phyloP scores from a whole-genome alignment of 306 rosid genomes.

The Trichosanthes truncata region DNA sequence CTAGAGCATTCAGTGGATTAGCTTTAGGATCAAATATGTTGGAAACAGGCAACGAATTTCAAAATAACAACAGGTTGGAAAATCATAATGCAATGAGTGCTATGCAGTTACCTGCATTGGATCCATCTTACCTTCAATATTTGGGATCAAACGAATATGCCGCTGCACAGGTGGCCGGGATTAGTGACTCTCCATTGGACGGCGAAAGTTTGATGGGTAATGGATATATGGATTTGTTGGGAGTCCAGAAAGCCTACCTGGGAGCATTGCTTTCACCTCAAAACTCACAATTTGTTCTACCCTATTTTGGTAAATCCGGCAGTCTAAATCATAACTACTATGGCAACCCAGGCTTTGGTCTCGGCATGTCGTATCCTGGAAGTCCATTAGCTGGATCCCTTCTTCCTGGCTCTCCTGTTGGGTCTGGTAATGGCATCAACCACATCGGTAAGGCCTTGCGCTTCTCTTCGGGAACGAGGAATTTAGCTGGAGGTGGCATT shows the following conservation, averaged over 20 bases:
- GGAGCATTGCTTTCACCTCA: constrained; percentile 63
- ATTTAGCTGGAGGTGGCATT: constrained; percentile 54
- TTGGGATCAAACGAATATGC: constrained; percentile 69
- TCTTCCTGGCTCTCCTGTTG: constrained; percentile 63
- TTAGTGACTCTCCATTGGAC: constrained; percentile 53
- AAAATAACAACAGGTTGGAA: constrained; percentile 49
- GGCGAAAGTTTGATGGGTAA: constrained; percentile 49
- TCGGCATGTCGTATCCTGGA: constrained; percentile 74
- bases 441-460: constrained; percentile 62
- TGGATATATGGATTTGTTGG: constrained; percentile 58
- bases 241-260: constrained; percentile 72
- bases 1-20: constrained; percentile 56
- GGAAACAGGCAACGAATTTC: constrained; percentile 43
- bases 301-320: constrained; percentile 56
- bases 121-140: constrained; percentile 77
- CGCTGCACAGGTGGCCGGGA: constrained; percentile 62
- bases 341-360: constrained; percentile 63
- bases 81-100: constrained; percentile 49
- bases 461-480: constrained; percentile 80
- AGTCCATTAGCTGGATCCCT: constrained; percentile 61
- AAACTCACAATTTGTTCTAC: constrained; percentile 57
- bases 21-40: constrained; percentile 46
- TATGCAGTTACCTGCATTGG: constrained; percentile 64
- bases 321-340: constrained; percentile 55
- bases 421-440: constrained; percentile 76